Conservation (phyloP, 2,329 filamentous ascomycete species). For the Aureobasidium sp. region DNA sequence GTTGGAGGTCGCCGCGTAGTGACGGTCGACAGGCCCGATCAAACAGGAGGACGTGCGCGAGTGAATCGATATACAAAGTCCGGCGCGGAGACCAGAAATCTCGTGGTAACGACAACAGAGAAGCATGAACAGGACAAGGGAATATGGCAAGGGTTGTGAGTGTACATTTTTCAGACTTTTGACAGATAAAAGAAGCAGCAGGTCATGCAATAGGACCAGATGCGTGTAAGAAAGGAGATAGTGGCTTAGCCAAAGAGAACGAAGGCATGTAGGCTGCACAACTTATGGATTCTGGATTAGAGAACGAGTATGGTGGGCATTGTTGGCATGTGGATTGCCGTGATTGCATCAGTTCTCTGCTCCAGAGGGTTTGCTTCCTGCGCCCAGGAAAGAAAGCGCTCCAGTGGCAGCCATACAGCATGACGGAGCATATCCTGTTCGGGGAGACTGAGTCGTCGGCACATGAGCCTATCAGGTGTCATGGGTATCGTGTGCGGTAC, state of each 20-base stretch:
- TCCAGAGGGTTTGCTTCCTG: neutral
- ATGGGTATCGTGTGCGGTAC: neutral
- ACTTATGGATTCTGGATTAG: neutral
- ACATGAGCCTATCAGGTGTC: neutral
- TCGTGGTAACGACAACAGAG: too few species aligned
- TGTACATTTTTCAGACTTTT: neutral
- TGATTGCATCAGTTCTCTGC: neutral
- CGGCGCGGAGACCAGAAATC: neutral
- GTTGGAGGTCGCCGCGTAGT: neutral
- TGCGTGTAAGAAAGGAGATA: neutral
- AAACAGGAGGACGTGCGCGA: neutral
- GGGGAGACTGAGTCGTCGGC: neutral
- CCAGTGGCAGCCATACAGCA: neutral
- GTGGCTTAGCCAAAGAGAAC: neutral
- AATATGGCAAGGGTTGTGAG: neutral
- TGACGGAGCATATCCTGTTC: neutral
- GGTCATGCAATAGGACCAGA: neutral
- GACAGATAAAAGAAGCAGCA: neutral
- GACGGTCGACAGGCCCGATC: neutral
- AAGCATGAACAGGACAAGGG: neutral
- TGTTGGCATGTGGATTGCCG: too few species aligned
- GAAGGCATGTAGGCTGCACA: neutral
- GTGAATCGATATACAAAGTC: neutral
- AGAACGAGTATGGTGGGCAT: neutral
- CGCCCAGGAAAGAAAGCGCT: too few species aligned